Evolutionary conservation across 192 early-diverging fungal genomes (phyloP).

Genomic region (Podila epigama): DNA sequence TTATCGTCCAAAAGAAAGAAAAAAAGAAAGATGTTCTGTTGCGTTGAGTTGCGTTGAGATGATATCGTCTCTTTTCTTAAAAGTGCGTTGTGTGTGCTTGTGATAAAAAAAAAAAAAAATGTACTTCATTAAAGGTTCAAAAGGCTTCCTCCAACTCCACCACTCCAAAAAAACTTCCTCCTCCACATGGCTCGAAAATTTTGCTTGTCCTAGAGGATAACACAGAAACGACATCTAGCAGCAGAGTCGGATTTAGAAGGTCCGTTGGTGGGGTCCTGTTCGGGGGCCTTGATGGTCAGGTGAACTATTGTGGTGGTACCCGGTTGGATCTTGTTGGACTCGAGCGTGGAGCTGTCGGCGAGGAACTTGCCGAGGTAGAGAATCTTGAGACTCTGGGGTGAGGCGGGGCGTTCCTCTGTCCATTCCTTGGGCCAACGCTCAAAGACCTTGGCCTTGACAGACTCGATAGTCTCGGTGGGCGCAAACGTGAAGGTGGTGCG

Average conservation of each 20-base stretch:
- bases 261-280: conserved; percentile 21
- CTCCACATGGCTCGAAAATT: neutral
- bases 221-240: conserved; percentile 48
- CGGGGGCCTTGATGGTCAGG: conserved; percentile 52
- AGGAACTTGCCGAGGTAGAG: conserved; percentile 56
- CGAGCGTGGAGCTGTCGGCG: conserved; percentile 50
- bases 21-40: no score
- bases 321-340: conserved; percentile 53
- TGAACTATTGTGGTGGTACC: conserved; percentile 54
- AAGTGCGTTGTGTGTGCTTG: no score
- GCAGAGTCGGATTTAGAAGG: conserved; percentile 48
- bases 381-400: conserved; percentile 52
- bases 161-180: no score
- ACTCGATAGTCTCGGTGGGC: conserved; percentile 44
- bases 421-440: conserved; percentile 57
- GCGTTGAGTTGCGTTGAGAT: no score
- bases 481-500: conserved; percentile 50
- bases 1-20: no score
- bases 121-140: no score
- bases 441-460: conserved; percentile 49
- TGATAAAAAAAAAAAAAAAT: no score
- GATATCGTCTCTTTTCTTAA: no score
- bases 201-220: conserved; percentile 22
- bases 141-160: no score
- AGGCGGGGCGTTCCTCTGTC: conserved; percentile 52